Conservation (phyloP, 495 filamentous ascomycete species). For the Talaromyces stipitatus region DNA sequence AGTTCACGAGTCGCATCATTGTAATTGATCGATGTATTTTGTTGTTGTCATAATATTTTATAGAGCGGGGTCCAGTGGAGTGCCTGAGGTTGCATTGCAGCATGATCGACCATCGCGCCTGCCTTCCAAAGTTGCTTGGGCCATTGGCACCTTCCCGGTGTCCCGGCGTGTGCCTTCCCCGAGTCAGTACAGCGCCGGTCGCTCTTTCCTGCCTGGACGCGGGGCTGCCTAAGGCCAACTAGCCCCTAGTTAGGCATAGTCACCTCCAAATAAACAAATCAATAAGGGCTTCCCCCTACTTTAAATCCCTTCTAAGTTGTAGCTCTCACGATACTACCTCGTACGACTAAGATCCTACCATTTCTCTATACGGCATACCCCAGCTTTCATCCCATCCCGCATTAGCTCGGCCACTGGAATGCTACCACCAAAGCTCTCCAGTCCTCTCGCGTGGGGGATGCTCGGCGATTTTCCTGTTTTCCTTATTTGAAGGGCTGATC, state of each 20-base stretch:
- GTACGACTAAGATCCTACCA: not conserved
- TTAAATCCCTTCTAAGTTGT: not conserved
- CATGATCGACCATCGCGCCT: not conserved
- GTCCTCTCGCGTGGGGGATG: not conserved
- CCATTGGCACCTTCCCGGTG: not conserved
- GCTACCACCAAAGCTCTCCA: not conserved
- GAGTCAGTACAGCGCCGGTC: not conserved
- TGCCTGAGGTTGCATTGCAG: constrained; percentile 1
- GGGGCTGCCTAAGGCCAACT: not conserved
- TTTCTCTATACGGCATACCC: not conserved
- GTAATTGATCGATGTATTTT: too few species aligned
- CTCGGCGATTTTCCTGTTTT: not conserved
- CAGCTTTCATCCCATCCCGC: not conserved
- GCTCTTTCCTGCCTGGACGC: too few species aligned
- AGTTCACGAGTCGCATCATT: too few species aligned
- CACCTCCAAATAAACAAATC: not conserved
- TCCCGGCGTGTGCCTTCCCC: not conserved
- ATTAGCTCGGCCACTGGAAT: not conserved
- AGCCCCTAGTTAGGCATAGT: too few species aligned
- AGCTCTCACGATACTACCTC: not conserved
- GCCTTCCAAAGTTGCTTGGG: not conserved
- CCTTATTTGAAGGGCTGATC: not conserved
- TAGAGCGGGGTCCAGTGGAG: too few species aligned
- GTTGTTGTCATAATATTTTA: too few species aligned
- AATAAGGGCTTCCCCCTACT: not conserved